Evolutionary conservation across 352 stramenopile genomes (phyloP), one percentile per base, ranked within the genome.

Genomic region (Pythium rhizo-oryzae): DNA sequence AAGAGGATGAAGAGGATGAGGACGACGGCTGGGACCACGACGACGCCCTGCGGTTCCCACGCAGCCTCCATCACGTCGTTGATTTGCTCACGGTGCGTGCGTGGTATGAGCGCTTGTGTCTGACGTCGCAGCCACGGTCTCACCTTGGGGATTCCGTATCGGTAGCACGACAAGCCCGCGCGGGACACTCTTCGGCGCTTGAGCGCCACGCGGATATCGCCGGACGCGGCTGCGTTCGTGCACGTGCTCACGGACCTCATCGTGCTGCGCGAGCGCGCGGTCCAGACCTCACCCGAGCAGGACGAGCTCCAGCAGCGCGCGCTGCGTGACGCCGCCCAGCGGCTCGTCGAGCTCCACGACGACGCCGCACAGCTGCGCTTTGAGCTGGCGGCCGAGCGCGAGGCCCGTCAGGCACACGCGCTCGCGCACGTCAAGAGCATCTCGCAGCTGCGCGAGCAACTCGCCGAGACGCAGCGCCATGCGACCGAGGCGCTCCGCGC

Each of bases 341-440:
- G 81, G 8, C 74, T 93, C 43, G 78, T 80, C 18, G 85, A 93
- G 39, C 65, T 71, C 8, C 79, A 91, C 50, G 80, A 92, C 67
- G 83, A 93, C 58, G 69, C 79, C 12, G 77, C 78, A 43, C 85
- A 92, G 65, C 69, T 90, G 16, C 62, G 62, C 25, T 89, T 91
- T 43, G 85, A 93, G 58, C 79, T 93, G 4, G 23, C 63, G 12
- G 64, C 75, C 19, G 74, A 78, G 54, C 77, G 71, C 0, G 77
- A 86, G 23, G 60, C 72, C 9, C 79, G 74, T 2, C 54, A 64
- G 19, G 46, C 35, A 4, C 77, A 79, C 62, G 67, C 62, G 16
- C 44, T 69, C 15, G 79, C 76, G 44, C 76, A 82, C 50, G 58
- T 66, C 23, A 57, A 68, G 49, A 81, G 70, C 25, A 78, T 85